Evolutionary conservation across 1,284 basidiomycete genomes (phyloP).

Genomic region (Moniliophthora roreri): DNA sequence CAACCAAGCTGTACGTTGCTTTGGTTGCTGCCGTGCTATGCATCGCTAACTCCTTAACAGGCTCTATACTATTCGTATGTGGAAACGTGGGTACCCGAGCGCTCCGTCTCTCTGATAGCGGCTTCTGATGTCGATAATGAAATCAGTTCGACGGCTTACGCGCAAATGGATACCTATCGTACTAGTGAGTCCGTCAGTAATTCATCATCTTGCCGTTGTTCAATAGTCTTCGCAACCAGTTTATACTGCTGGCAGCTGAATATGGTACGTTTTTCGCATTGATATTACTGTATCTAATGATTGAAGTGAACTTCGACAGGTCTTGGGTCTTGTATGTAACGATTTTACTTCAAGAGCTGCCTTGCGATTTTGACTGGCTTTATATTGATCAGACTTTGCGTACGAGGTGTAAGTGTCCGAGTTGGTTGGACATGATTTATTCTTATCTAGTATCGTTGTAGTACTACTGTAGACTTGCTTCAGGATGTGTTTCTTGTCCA

Average conservation of each 20-base stretch:
- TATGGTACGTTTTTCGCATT: constrained; percentile 5
- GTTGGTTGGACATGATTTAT: not conserved
- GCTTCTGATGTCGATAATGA: not conserved
- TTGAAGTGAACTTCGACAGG: not conserved
- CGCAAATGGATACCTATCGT: constrained; percentile 11
- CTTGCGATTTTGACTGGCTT: not conserved
- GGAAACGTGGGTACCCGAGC: constrained; percentile 9
- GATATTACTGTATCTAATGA: not conserved
- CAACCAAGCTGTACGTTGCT: constrained; percentile 9
- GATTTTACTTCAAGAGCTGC: not conserved
- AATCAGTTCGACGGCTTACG: constrained; percentile 4
- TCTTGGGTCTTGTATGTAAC: constrained; percentile 11
- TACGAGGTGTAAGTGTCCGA: constrained; percentile 6
- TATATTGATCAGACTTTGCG: constrained; percentile 4
- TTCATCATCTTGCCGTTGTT: not conserved
- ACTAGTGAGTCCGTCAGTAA: constrained; percentile 1
- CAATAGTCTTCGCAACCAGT: not conserved
- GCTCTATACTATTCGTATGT: constrained; percentile 10
- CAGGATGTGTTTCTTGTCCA: not conserved
- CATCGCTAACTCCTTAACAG: constrained; percentile 1
- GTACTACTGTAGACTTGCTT: constrained; percentile 2
- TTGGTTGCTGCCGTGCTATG: not conserved
- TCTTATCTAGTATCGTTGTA: not conserved
- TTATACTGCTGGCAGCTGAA: constrained; percentile 1
- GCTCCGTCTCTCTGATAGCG: not conserved